Conservation (phyloP, 139 green algal species). For the Desmodesmus armatus region DNA sequence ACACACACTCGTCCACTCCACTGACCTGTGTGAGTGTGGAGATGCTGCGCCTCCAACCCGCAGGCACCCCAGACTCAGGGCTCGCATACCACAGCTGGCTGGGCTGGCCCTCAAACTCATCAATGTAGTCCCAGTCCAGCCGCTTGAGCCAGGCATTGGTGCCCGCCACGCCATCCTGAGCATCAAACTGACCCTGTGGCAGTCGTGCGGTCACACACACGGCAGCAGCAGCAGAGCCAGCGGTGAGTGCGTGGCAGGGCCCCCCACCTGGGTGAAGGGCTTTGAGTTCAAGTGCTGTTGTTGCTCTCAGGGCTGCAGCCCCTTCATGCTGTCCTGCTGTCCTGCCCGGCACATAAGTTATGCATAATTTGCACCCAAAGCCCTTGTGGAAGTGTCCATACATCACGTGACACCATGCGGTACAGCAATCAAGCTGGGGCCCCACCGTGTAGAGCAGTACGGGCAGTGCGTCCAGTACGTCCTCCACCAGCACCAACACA, state of each 20-base stretch:
- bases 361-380: background rate
- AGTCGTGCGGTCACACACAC: background rate
- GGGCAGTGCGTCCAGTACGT: conserved; percentile 64
- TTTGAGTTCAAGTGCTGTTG: too few species aligned
- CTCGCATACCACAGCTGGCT: conserved; percentile 34
- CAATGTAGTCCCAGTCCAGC: conserved; percentile 59
- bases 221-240: background rate
- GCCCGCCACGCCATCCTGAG: conserved; percentile 71
- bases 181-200: conserved; percentile 72
- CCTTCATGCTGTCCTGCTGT: too few species aligned
- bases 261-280: background rate
- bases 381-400: background rate
- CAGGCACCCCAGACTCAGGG: background rate
- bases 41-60: conserved; percentile 43
- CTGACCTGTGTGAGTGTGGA: conserved; percentile 57
- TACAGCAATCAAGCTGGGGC: background rate
- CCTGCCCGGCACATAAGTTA: background rate
- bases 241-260: background rate
- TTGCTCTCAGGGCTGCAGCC: too few species aligned
- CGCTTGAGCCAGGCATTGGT: conserved; percentile 63
- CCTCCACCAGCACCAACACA: conserved; percentile 64
- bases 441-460: conserved; percentile 78
- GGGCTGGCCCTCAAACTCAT: background rate
- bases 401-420: background rate
- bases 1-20: conserved; percentile 31